These are phyloP conservation scores for Plasmodium berghei DNA, from an alignment of 169 alveolate genomes.

Conservation along the genomic window DNA sequence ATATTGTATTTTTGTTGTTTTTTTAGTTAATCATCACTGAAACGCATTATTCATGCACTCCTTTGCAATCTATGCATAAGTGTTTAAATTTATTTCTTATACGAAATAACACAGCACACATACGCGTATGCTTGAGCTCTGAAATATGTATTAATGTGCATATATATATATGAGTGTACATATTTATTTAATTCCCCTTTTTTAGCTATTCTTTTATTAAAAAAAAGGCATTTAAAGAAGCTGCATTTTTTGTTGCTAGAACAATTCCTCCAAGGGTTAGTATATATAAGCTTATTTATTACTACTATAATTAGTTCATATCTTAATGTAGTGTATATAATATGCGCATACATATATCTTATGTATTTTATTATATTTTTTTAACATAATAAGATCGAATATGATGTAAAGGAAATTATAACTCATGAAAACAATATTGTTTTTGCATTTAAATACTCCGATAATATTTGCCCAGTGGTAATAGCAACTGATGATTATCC, in stretches of 20 bases:
- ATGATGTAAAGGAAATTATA: constrained; percentile 68
- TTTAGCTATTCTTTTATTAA: constrained; percentile 72
- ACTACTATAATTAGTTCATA: neutral
- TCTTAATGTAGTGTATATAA: neutral
- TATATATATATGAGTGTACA: neutral
- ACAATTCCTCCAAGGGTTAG: constrained; percentile 77
- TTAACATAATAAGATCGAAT: constrained; percentile 46
- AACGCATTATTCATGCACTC: neutral
- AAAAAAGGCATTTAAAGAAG: constrained; percentile 76
- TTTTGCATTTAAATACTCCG: constrained; percentile 62
- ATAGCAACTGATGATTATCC: constrained; percentile 76
- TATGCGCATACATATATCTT: neutral
- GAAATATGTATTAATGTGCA: neutral
- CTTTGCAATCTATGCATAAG: too few relatives aligned
- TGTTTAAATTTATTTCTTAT: neutral
- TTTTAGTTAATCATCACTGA: neutral
- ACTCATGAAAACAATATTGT: constrained; percentile 66
- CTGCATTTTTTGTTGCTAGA: constrained; percentile 71
- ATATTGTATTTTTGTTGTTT: neutral
- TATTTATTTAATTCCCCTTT: constrained; percentile 1
- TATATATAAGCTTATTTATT: constrained; percentile 5
- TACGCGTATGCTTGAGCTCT: neutral
- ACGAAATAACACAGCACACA: neutral
- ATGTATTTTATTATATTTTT: neutral
- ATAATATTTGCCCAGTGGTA: constrained; percentile 69